Base-by-base conservation (phyloP, 108 stramenopile genomes). In the Poteriospumella lacustris region DNA sequence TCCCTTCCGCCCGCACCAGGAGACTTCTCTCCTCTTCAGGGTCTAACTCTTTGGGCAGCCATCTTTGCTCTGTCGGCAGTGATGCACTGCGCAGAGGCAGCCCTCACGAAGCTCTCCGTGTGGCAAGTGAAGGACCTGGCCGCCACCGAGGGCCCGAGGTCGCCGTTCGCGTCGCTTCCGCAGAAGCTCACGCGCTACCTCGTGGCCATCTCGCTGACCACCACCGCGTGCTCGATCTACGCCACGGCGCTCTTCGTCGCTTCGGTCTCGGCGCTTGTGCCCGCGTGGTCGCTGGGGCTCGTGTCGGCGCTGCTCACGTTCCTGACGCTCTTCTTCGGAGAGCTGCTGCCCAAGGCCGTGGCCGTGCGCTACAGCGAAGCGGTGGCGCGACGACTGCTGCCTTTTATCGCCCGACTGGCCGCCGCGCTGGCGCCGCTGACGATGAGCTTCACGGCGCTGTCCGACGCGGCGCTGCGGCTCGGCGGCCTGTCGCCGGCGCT, bases 101-200 rank as follows among this genome's bases (percentile, higher is more conserved):
- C 95, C 43, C 95, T 97, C 76, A 97, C 96, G 2, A 97, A 95
- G 3, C 76, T 97, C 38, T 97, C 96, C 81, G 94, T 95, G 1
- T 97, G 95, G 95, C 95, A 95, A 79, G 91, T 94, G 3, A 86
- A 90, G 26, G 94, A 97, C 80, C 95, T 97, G 78, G 96, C 0
- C 12, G 72, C 94, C 81, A 94, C 95, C 73, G 96, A 97, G 80
- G 83, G 78, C 43, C 52, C 60, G 62, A 75, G 82, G 34, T 91
- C 93, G 26, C 89, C 91, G 0, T 97, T 97, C 82, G 89, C 89
- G 60, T 85, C 91, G 1, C 76, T 97, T 29, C 91, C 94, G 79
- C 87, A 91, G 78, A 94, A 97, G 75, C 95, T 97, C 81, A 97
- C 96, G 41, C 80, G 93, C 0, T 92, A 95, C 1, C 85, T 97